A percentile compares a stretch with the other conserved stretches of the same genome.
These are phyloP conservation scores for Ophiorrhiza pumila DNA, from an alignment of 257 asterid species.

Conservation along the genomic window DNA sequence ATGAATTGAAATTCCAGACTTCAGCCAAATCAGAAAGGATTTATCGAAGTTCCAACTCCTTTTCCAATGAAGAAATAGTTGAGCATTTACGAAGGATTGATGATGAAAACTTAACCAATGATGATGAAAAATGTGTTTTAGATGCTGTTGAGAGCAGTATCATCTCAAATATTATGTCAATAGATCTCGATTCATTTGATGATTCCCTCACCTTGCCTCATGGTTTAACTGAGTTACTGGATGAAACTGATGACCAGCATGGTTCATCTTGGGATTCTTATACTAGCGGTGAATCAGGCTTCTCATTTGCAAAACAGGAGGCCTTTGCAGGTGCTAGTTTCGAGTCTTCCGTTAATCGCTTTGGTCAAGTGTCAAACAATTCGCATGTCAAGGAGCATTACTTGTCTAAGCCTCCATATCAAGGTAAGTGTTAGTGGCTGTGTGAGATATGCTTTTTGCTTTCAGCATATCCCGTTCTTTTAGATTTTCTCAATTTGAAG, in stretches of 20 bases:
- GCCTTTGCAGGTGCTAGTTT: slow-evolving; percentile 45
- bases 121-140: slow-evolving; percentile 50
- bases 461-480: background rate
- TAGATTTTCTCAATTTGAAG: background rate
- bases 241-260: slow-evolving; percentile 51
- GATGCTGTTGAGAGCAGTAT: slow-evolving; percentile 69
- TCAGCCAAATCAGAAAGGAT: slow-evolving; percentile 79
- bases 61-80: slow-evolving; percentile 93
- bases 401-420: slow-evolving; percentile 57
- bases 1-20: slow-evolving; percentile 72
- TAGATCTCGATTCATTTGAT: slow-evolving; percentile 72
- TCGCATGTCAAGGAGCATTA: slow-evolving; percentile 55
- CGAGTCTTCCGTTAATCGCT: slow-evolving; percentile 23
- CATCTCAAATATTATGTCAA: slow-evolving; percentile 74
- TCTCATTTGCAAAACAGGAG: slow-evolving; percentile 49
- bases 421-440: slow-evolving; percentile 39
- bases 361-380: slow-evolving; percentile 23
- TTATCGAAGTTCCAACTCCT: slow-evolving; percentile 72
- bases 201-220: slow-evolving; percentile 53
- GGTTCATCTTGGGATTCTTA: slow-evolving; percentile 76
- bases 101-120: slow-evolving; percentile 49
- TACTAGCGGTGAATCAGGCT: slow-evolving; percentile 56
- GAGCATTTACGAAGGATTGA: slow-evolving; percentile 85
- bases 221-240: slow-evolving; percentile 43
- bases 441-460: background rate